These are phyloP conservation scores for Colletotrichum paranaense DNA, from an alignment of 2,329 filamentous ascomycete species.

Conservation along the genomic window DNA sequence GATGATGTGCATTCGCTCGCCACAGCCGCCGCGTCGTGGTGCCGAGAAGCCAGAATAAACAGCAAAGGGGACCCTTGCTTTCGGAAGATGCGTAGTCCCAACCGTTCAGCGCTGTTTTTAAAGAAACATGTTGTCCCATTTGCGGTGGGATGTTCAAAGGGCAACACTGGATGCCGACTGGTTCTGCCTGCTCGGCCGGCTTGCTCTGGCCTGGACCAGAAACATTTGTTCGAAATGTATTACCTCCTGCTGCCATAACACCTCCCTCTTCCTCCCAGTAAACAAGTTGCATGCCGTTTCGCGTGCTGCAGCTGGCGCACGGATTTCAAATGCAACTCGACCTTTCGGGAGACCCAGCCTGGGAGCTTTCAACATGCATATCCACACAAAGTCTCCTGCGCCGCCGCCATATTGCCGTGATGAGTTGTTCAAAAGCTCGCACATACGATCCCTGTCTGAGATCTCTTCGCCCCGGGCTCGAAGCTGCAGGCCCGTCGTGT, in stretches of 20 bases:
- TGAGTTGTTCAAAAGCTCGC: conserved; percentile 32
- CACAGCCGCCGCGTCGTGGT: conserved; percentile 19
- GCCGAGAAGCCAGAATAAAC: conserved; percentile 2
- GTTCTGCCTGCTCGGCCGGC: not conserved
- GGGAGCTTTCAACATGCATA: conserved; percentile 16
- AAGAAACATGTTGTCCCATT: not conserved
- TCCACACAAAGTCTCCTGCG: conserved; percentile 18
- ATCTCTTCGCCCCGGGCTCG: conserved; percentile 12
- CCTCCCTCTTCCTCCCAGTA: not conserved
- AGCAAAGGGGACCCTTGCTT: conserved; percentile 5
- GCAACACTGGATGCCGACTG: not conserved
- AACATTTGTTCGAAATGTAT: conserved; percentile 20
- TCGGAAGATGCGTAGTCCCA: not conserved
- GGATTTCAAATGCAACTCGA: conserved; percentile 25
- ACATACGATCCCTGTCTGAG: conserved; percentile 27
- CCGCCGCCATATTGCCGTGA: conserved; percentile 24
- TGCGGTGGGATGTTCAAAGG: not conserved
- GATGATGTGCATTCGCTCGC: conserved; percentile 22
- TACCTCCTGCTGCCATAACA: conserved; percentile 13
- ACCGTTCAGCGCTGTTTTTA: not conserved
- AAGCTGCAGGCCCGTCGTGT: conserved; percentile 27
- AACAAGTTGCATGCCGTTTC: conserved; percentile 10
- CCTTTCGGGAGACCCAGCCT: conserved; percentile 16
- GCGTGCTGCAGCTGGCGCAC: conserved; percentile 25
- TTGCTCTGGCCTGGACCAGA: not conserved